Percentiles rank a stretch among this genome's conserved stretches.
phyloP scores from a whole-genome alignment of 2,329 filamentous ascomycete genomes.

The Fusarium sp. region DNA sequence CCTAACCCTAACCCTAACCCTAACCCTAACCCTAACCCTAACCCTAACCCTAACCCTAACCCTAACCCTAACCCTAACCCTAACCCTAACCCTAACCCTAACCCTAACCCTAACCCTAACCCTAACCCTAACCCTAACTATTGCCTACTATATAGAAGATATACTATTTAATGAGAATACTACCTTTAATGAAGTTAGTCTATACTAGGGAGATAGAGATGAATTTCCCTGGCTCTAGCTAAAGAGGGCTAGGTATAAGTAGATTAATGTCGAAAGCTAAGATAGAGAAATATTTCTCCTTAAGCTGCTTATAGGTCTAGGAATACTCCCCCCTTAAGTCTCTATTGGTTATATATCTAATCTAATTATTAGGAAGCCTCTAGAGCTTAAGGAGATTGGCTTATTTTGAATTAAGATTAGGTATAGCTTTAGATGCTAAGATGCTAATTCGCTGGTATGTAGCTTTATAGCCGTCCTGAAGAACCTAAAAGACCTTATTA shows the following conservation, averaged over 20 bases:
- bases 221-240: conserved; percentile 3
- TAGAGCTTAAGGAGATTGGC: conserved; percentile 19
- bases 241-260: conserved; percentile 15
- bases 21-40: too few relatives aligned
- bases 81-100: too few relatives aligned
- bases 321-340: conserved; percentile 6
- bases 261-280: conserved; percentile 19
- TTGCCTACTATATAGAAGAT: conserved; percentile 32
- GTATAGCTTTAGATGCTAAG: conserved; percentile 25
- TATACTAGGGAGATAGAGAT: conserved; percentile 14
- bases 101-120: too few relatives aligned
- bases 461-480: conserved; percentile 12
- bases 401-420: conserved; percentile 13
- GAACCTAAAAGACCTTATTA: neutral
- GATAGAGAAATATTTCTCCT: conserved; percentile 14
- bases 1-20: too few relatives aligned
- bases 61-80: too few relatives aligned
- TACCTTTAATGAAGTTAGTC: conserved; percentile 28
- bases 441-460: conserved; percentile 9
- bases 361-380: neutral
- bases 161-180: conserved; percentile 25
- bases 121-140: too few relatives aligned
- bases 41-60: too few relatives aligned
- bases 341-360: neutral
- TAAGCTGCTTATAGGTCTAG: conserved; percentile 18